Evolutionary conservation across 768 basidiomycete species (phyloP).

Genomic region (Suillus clintonianus): DNA sequence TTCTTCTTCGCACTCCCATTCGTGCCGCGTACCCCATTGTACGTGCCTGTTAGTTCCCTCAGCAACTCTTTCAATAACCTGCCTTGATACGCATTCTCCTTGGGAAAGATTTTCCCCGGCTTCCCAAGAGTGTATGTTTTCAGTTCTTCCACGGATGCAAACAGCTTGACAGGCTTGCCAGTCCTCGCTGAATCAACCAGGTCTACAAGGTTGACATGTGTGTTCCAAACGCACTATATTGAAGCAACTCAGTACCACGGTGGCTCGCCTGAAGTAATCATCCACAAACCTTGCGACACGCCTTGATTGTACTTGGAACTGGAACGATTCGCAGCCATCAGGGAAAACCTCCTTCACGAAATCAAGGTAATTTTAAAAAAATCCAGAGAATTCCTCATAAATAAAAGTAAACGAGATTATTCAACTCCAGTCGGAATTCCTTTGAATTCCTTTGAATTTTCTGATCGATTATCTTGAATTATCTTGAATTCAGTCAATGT

Average conservation of each 20-base stretch:
- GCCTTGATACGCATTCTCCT: conserved; percentile 25
- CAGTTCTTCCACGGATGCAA: conserved; percentile 21
- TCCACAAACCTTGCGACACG: not conserved
- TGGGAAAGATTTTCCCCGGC: conserved; percentile 26
- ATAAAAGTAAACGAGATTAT: not conserved
- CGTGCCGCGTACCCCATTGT: conserved; percentile 15
- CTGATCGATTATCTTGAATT: not conserved
- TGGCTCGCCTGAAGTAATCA: not conserved
- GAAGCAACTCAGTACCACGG: not conserved
- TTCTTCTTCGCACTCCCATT: conserved; percentile 22
- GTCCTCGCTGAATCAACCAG: conserved; percentile 24
- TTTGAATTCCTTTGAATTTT: not conserved
- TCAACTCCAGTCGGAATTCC: not conserved
- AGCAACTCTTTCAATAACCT: conserved; percentile 32
- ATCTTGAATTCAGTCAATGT: not conserved
- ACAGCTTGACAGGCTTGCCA: conserved; percentile 17
- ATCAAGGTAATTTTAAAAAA: not conserved
- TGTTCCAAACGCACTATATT: conserved; percentile 13
- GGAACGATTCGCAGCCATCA: conserved; percentile 1
- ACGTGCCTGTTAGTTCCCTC: conserved; percentile 14
- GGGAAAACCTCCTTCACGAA: not conserved
- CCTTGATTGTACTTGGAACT: not conserved
- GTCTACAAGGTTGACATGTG: conserved; percentile 34
- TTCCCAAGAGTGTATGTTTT: conserved; percentile 18
- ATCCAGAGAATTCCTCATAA: not conserved